Evolutionary conservation across 2,329 filamentous ascomycete species (phyloP).

Genomic region (Diaporthe sp.): DNA sequence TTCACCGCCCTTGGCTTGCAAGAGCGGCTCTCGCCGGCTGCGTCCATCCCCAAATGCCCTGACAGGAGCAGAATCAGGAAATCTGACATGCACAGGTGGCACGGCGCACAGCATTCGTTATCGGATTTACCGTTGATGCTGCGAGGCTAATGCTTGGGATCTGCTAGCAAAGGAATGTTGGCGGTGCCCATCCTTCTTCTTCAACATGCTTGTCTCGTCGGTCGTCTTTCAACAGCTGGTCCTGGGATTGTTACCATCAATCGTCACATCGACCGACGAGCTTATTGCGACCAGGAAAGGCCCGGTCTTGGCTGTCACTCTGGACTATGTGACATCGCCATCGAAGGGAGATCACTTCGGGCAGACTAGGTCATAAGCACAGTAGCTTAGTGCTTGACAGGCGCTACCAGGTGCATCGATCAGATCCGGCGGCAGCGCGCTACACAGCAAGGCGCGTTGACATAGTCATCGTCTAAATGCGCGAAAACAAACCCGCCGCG

Average conservation of each 20-base stretch:
- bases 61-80: conserved; percentile 25
- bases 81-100: conserved; percentile 32
- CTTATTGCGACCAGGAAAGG: conserved; percentile 22
- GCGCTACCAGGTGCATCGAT: conserved; percentile 14
- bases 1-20: conserved; percentile 29
- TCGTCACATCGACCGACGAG: conserved; percentile 25
- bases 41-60: conserved; percentile 5
- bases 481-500: conserved; percentile 16
- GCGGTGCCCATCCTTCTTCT: neutral
- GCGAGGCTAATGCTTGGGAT: conserved; percentile 21
- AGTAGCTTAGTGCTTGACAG: conserved; percentile 27
- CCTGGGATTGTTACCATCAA: conserved; percentile 12
- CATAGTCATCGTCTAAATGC: neutral
- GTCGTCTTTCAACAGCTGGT: neutral
- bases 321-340: conserved; percentile 7
- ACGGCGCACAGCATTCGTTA: conserved; percentile 31
- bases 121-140: neutral
- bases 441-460: neutral
- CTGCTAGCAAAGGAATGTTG: neutral
- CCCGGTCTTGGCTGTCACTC: conserved; percentile 7
- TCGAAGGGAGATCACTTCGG: conserved; percentile 16
- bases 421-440: neutral
- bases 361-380: neutral
- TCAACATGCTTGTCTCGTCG: neutral
- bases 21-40: conserved; percentile 18